Evolutionary conservation across 345 rosid species (phyloP).

Genomic region (Capsella bursapastoris): DNA sequence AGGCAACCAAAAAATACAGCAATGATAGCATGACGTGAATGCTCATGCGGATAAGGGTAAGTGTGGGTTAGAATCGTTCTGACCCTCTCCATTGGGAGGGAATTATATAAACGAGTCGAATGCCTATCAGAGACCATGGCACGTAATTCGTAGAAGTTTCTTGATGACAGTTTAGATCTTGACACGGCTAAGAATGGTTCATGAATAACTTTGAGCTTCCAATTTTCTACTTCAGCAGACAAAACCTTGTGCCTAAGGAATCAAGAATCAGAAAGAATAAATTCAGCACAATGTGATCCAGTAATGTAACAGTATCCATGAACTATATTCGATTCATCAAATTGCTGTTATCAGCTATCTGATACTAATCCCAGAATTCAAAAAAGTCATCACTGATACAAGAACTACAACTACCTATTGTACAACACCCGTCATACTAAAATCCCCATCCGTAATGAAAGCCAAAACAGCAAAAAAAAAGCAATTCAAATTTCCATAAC

Average conservation of each 20-base stretch:
- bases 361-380: conserved; percentile 6
- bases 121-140: conserved; percentile 66
- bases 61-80: conserved; percentile 83
- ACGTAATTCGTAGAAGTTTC: conserved; percentile 11
- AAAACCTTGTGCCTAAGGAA: conserved; percentile 32
- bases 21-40: conserved; percentile 95
- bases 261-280: background rate
- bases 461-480: background rate
- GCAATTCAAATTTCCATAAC: background rate
- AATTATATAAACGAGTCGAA: conserved; percentile 57
- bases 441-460: background rate
- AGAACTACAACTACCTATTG: background rate
- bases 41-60: conserved; percentile 97
- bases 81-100: conserved; percentile 84
- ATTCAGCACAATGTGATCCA: conserved; percentile 28
- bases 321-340: background rate
- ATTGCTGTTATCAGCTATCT: background rate
- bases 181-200: conserved; percentile 33
- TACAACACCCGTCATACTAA: background rate
- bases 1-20: conserved; percentile 93
- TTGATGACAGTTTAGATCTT: conserved; percentile 33
- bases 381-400: conserved; percentile 1
- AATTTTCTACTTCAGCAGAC: conserved; percentile 21
- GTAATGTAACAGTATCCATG: conserved; percentile 26
- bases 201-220: conserved; percentile 23